These are phyloP conservation scores for Candida broadrunensis DNA, from an alignment of 805 yeast species.

Conservation along the genomic window DNA sequence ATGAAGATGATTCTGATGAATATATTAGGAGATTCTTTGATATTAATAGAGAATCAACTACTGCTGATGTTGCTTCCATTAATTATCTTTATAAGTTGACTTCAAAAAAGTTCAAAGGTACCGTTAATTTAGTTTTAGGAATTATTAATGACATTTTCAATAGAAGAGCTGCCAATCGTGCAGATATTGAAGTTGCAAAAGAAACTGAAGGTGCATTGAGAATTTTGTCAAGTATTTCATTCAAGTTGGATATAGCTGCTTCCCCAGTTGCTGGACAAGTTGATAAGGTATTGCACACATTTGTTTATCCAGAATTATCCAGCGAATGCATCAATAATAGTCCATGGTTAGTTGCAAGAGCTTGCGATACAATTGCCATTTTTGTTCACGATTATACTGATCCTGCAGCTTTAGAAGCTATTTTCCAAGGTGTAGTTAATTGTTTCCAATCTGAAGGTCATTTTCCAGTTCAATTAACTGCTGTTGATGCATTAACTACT, in stretches of 20 bases:
- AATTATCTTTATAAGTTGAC: conserved; percentile 42
- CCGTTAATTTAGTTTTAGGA: conserved; percentile 24
- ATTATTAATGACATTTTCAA: conserved; percentile 34
- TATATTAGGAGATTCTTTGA: conserved; percentile 43
- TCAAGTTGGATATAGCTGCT: conserved; percentile 30
- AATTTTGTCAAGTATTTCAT: conserved; percentile 37
- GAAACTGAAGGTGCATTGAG: conserved; percentile 43
- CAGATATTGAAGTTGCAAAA: conserved; percentile 26
- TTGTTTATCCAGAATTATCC: conserved; percentile 39
- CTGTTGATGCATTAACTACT: conserved; percentile 51
- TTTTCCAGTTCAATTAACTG: conserved; percentile 48
- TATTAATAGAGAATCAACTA: conserved; percentile 45
- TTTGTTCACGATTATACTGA: conserved; percentile 34
- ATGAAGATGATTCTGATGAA: conserved; percentile 46
- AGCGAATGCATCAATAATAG: conserved; percentile 22
- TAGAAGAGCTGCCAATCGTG: conserved; percentile 26
- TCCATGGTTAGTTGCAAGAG: conserved; percentile 45
- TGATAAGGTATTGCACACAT: conserved; percentile 35
- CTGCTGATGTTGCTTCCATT: conserved; percentile 49
- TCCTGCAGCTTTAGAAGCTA: conserved; percentile 32
- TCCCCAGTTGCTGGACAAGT: conserved; percentile 40
- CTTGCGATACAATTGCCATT: conserved; percentile 45
- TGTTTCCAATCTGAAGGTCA: conserved; percentile 42
- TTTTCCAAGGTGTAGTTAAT: conserved; percentile 37
- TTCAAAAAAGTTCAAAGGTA: conserved; percentile 38